Evolutionary conservation across 2,329 filamentous ascomycete species (phyloP).

Genomic region (Trichoderma atroviride): DNA sequence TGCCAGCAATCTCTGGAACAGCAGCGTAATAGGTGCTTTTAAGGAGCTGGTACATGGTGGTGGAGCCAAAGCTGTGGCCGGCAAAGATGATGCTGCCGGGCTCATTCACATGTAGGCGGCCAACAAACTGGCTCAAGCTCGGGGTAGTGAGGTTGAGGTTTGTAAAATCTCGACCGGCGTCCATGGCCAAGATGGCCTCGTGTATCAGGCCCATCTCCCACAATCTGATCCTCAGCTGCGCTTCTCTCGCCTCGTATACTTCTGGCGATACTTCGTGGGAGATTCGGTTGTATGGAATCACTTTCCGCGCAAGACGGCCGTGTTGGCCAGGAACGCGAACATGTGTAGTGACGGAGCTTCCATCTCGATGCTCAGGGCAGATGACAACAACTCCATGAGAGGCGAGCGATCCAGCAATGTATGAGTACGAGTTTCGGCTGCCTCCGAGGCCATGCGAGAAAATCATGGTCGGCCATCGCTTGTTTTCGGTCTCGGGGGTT

Average conservation of each 20-base stretch:
- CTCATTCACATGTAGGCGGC: constrained; percentile 66
- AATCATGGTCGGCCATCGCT: constrained; percentile 77
- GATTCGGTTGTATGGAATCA: constrained; percentile 54
- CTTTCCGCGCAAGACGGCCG: constrained; percentile 36
- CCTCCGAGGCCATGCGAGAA: constrained; percentile 88
- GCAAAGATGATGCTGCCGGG: constrained; percentile 75
- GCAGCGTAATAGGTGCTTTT: constrained; percentile 75
- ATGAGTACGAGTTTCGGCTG: constrained; percentile 82
- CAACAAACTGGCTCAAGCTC: constrained; percentile 61
- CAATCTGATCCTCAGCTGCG: constrained; percentile 72
- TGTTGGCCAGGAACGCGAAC: constrained; percentile 63
- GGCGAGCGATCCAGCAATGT: constrained; percentile 75
- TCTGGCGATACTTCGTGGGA: constrained; percentile 67
- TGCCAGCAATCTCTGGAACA: constrained; percentile 48
- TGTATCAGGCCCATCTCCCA: constrained; percentile 78
- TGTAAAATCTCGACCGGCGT: constrained; percentile 53
- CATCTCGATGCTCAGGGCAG: constrained; percentile 81
- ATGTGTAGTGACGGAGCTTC: constrained; percentile 74
- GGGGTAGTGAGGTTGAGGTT: constrained; percentile 57
- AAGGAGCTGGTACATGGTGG: constrained; percentile 73
- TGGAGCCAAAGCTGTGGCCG: constrained; percentile 81
- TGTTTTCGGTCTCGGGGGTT: constrained; percentile 48
- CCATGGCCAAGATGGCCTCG: constrained; percentile 68
- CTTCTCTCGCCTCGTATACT: constrained; percentile 67
- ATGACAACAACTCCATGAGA: constrained; percentile 81